Conservation (phyloP, 768 basidiomycete genomes). For the Russula earlei region DNA sequence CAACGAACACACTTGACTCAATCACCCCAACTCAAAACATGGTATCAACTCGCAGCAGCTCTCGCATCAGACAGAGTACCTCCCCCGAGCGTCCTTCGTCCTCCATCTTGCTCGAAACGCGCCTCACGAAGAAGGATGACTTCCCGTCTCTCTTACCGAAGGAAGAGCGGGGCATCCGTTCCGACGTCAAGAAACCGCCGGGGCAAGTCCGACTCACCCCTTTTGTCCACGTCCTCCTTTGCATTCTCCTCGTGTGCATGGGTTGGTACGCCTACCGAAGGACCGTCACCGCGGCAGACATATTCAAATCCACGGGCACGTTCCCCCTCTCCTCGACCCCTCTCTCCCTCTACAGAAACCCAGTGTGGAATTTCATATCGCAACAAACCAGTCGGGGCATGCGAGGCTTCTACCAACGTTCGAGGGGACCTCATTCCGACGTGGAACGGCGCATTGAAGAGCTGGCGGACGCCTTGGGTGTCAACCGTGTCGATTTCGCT, state of each 20-base stretch:
- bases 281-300: not conserved
- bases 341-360: not conserved
- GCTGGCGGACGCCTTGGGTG: constrained; percentile 52
- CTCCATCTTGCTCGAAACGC: not conserved
- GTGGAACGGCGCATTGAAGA: constrained; percentile 51
- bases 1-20: not conserved
- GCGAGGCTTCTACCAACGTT: not conserved
- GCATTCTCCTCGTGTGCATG: not conserved
- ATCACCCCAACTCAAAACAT: not conserved
- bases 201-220: not conserved
- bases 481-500: constrained; percentile 51
- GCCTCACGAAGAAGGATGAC: constrained; percentile 2
- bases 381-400: not conserved
- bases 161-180: constrained; percentile 1
- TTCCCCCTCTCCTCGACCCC: not conserved
- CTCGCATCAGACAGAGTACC: not conserved
- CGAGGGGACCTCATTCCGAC: not conserved
- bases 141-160: constrained; percentile 1
- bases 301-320: not conserved
- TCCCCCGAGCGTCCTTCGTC: constrained; percentile 1
- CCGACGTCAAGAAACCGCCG: constrained; percentile 5
- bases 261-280: constrained; percentile 12
- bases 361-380: not conserved
- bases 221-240: constrained; percentile 7
- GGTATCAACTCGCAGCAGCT: constrained; percentile 9